phyloP scores from a whole-genome alignment of 768 basidiomycete species.

The Sporobolomyces phaffii region DNA sequence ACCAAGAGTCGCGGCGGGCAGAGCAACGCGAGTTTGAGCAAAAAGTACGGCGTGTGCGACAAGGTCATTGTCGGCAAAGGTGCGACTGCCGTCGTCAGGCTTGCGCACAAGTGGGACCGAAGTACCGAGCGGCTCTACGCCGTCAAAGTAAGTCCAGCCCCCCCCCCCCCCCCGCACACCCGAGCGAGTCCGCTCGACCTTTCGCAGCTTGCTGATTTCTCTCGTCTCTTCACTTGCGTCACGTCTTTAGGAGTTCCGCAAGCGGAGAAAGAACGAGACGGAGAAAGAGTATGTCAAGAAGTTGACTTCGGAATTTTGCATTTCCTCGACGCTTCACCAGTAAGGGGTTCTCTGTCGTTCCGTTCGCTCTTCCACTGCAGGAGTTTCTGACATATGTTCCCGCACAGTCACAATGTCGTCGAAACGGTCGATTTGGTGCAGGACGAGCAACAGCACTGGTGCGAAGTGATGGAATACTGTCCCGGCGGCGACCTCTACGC shows the following conservation, averaged over 20 bases:
- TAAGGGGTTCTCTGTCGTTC: neutral
- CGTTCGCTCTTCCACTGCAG: constrained; percentile 21
- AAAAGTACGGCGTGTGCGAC: constrained; percentile 97
- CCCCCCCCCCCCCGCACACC: neutral
- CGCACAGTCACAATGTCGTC: constrained; percentile 84
- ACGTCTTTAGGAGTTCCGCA: constrained; percentile 99
- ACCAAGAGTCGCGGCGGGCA: constrained; percentile 52
- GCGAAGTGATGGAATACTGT: constrained; percentile 99
- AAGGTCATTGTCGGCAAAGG: constrained; percentile 96
- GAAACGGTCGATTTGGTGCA: constrained; percentile 99
- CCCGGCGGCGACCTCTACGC: constrained; percentile 94
- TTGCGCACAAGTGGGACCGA: constrained; percentile 98
- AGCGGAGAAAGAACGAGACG: constrained; percentile 93
- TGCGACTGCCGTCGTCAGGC: constrained; percentile 90
- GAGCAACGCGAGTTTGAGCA: constrained; percentile 57
- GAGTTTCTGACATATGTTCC: neutral
- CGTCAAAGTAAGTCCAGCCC: constrained; percentile 72
- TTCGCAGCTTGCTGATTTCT: neutral
- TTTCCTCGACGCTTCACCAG: constrained; percentile 72
- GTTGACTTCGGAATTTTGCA: constrained; percentile 97
- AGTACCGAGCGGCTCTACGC: constrained; percentile 85
- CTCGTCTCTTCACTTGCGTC: too few relatives aligned
- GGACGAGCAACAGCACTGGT: constrained; percentile 93
- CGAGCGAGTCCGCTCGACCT: neutral
- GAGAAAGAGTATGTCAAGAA: constrained; percentile 99